phyloP scores from a whole-genome alignment of 345 rosid species.

The Aethionema arabicum region DNA sequence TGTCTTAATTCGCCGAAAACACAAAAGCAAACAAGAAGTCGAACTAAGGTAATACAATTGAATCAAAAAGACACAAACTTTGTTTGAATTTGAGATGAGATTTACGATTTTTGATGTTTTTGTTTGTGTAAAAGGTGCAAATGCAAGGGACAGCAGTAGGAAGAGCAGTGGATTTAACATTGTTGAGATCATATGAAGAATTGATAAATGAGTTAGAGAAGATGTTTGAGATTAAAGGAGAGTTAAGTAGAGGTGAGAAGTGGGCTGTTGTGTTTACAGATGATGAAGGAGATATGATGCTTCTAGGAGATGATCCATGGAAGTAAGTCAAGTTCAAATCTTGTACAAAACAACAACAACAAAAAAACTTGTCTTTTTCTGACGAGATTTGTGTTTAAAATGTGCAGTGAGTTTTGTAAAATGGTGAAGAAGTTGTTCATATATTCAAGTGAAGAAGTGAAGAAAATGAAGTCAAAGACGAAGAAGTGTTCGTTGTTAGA shows the following conservation, averaged over 20 bases:
- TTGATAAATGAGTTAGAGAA: constrained; percentile 57
- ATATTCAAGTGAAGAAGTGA: constrained; percentile 54
- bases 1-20: constrained; percentile 35
- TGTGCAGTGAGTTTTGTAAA: constrained; percentile 69
- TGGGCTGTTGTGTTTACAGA: constrained; percentile 71
- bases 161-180: constrained; percentile 61
- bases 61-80: background rate
- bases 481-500: constrained; percentile 41
- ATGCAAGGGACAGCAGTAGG: constrained; percentile 82
- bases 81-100: background rate
- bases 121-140: constrained; percentile 52
- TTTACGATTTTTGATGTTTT: background rate
- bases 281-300: constrained; percentile 81
- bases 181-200: constrained; percentile 53
- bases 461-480: constrained; percentile 47
- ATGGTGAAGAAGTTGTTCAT: constrained; percentile 69
- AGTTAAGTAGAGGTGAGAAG: constrained; percentile 46
- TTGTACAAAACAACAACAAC: background rate
- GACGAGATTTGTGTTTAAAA: background rate
- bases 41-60: constrained; percentile 55
- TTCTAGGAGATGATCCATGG: constrained; percentile 79
- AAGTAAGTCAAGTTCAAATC: constrained; percentile 41
- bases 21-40: constrained; percentile 44
- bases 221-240: constrained; percentile 72
- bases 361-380: background rate